Evolutionary conservation across 768 basidiomycete species (phyloP).

Genomic region (Cyclocybe aegerita): DNA sequence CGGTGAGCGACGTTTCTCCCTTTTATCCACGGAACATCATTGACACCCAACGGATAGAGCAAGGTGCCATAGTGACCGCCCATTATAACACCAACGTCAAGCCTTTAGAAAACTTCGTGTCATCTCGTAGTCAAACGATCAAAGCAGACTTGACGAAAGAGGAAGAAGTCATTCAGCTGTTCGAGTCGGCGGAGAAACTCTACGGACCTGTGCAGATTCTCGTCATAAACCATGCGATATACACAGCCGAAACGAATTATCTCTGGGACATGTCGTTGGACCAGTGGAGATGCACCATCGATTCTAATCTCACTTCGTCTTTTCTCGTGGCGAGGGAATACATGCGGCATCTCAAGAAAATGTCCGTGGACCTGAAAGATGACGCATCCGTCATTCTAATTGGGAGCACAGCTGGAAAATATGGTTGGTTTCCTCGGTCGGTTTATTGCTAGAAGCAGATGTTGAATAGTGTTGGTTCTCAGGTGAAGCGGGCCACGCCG

Average conservation of each 20-base stretch:
- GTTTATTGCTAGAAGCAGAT: background rate
- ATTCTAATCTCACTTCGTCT: slow-evolving; percentile 62
- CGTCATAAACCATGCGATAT: slow-evolving; percentile 63
- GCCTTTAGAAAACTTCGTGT: slow-evolving; percentile 37
- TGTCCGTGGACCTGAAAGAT: slow-evolving; percentile 41
- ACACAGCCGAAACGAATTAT: slow-evolving; percentile 42
- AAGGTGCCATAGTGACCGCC: slow-evolving; percentile 70
- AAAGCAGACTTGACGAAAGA: slow-evolving; percentile 66
- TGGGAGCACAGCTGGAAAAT: slow-evolving; percentile 73
- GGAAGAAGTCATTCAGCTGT: slow-evolving; percentile 48
- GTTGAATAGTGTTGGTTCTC: background rate
- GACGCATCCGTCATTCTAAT: slow-evolving; percentile 64
- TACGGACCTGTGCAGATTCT: slow-evolving; percentile 56
- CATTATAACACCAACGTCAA: slow-evolving; percentile 62
- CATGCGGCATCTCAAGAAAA: slow-evolving; percentile 42
- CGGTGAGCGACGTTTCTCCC: slow-evolving; percentile 33
- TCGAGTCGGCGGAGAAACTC: slow-evolving; percentile 36
- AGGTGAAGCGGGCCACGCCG: slow-evolving; percentile 62
- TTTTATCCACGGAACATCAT: too few relatives aligned
- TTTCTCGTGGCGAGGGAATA: slow-evolving; percentile 71
- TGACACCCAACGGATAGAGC: slow-evolving; percentile 41
- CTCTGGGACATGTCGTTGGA: slow-evolving; percentile 58
- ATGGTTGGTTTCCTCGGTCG: slow-evolving; percentile 34
- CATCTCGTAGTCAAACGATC: slow-evolving; percentile 32
- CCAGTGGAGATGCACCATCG: slow-evolving; percentile 62